Percentiles rank a stretch among this genome's conserved stretches.
These are phyloP conservation scores for Trichoderma lentiforme DNA, from an alignment of 2,329 filamentous ascomycete genomes.

Conservation along the genomic window DNA sequence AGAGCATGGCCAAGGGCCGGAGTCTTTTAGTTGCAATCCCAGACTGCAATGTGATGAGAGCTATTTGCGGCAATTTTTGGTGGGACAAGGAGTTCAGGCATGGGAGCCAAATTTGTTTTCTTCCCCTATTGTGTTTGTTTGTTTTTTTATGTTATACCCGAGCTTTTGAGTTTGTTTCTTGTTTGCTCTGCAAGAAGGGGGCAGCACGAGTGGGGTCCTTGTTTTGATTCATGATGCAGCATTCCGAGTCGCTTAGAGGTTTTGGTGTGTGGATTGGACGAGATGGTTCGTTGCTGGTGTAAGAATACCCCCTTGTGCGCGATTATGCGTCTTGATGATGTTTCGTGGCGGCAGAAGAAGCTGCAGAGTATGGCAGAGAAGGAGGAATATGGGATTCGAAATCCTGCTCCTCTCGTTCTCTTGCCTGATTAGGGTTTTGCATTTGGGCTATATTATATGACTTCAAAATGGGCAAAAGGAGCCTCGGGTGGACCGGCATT, in stretches of 20 bases:
- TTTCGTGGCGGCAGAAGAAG: conserved; percentile 4
- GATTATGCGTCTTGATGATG: conserved; percentile 15
- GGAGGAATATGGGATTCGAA: neutral
- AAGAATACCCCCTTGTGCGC: conserved; percentile 6
- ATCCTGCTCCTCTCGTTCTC: neutral
- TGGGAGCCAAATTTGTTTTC: conserved; percentile 4
- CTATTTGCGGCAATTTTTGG: neutral
- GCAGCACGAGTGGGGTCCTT: conserved; percentile 6
- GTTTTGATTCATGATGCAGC: conserved; percentile 18
- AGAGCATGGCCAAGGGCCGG: neutral
- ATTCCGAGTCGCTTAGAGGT: conserved; percentile 14
- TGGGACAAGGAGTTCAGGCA: conserved; percentile 22
- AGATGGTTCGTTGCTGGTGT: conserved; percentile 11
- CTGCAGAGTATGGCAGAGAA: neutral
- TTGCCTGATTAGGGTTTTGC: neutral
- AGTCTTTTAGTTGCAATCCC: neutral
- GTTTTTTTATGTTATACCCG: conserved; percentile 20
- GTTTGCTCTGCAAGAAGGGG: conserved; percentile 10
- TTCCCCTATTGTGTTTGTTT: neutral
- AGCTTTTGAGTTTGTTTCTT: conserved; percentile 17
- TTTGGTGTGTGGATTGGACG: conserved; percentile 14
- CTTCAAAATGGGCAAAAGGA: conserved; percentile 10
- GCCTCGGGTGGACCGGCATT: neutral
- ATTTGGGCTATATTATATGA: conserved; percentile 15
- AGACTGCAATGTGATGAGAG: conserved; percentile 1